Conservation (phyloP, 2,329 filamentous ascomycete genomes). For the Colletotrichum shisoi region DNA sequence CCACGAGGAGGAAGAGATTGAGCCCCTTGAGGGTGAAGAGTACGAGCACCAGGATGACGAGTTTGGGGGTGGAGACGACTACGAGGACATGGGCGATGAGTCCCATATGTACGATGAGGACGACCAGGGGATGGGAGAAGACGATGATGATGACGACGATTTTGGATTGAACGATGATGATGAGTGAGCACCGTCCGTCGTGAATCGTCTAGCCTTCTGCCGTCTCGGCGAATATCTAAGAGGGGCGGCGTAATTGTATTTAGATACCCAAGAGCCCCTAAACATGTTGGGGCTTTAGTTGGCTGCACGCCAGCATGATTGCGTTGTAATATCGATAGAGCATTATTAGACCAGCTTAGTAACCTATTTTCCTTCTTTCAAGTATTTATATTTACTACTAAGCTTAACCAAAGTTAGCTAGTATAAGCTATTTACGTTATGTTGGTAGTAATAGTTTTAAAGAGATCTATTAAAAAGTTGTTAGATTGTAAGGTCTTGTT, state of each 20-base stretch:
- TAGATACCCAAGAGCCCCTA: slow-evolving; percentile 28
- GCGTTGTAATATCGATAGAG: not conserved
- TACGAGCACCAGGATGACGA: slow-evolving; percentile 46
- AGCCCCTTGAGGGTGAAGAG: slow-evolving; percentile 42
- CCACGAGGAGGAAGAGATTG: slow-evolving; percentile 50
- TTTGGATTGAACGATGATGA: slow-evolving; percentile 35
- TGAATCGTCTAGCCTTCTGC: not conserved
- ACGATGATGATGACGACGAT: slow-evolving; percentile 34
- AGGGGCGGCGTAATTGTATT: slow-evolving; percentile 9
- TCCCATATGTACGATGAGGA: slow-evolving; percentile 40
- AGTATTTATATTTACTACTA: not conserved
- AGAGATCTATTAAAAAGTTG: too few species aligned
- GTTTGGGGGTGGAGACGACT: slow-evolving; percentile 47
- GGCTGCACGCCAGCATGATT: not conserved
- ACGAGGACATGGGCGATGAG: slow-evolving; percentile 47
- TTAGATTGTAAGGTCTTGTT: too few species aligned
- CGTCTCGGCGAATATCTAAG: not conserved
- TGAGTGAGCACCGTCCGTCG: slow-evolving; percentile 18
- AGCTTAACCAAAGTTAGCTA: not conserved
- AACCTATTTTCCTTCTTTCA: not conserved
- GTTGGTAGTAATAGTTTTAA: too few species aligned
- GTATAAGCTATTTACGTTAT: too few species aligned
- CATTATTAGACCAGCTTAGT: not conserved
- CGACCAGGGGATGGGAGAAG: slow-evolving; percentile 32
- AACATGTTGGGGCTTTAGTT: not conserved